Evolutionary conservation across 805 yeast genomes (phyloP), one percentile per base, ranked within the genome.

Genomic region (Clavispora vitiphila): DNA sequence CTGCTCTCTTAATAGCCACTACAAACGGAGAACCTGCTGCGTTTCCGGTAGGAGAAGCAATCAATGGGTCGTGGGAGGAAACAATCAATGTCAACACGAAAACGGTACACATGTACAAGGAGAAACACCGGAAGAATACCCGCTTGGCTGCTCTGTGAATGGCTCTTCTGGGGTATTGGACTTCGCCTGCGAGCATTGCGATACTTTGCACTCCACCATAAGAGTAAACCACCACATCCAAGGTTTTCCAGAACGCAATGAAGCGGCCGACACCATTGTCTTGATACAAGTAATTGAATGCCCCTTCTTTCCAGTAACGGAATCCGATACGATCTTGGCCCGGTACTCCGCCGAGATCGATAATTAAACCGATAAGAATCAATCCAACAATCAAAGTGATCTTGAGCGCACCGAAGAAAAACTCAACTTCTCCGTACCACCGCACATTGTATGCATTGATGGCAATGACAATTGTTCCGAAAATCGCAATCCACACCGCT

Each of bases 221-320:
- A 18, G 64, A 50, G 43, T 60, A 64, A 37, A 66, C 74, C 14
- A 72, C 72, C 4, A 70, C 62, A 2, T 69, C 55, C 21, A 72
- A 53, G 26, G 56, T 52, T 32, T 50, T 55, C 64, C 65, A 60
- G 40, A 59, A 60, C 2, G 57, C 69, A 8, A 48, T 39, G 37
- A 61, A 61, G 35, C 42, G 42, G 18, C 64, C 61, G 15, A 53
- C 30, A 9, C 21, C 19, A 16, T 57, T 56, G 19, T 54, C 46
- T 3, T 46, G 46, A 40, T 59, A 51, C 19, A 57, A 53, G 8
- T 29, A 39, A 42, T 38, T 50, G 52, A 71, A 67, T 1, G 74
- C 66, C 16, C 74, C 74, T 35, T 63, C 40, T 39, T 58, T 57
- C 78, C 78, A 75, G 52, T 71, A 71, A 25, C 54, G 45, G 51